Percentiles rank a stretch among this genome's conserved stretches.
Evolutionary conservation across 345 rosid species (phyloP).

Genomic region (Fremontodendron californicum): DNA sequence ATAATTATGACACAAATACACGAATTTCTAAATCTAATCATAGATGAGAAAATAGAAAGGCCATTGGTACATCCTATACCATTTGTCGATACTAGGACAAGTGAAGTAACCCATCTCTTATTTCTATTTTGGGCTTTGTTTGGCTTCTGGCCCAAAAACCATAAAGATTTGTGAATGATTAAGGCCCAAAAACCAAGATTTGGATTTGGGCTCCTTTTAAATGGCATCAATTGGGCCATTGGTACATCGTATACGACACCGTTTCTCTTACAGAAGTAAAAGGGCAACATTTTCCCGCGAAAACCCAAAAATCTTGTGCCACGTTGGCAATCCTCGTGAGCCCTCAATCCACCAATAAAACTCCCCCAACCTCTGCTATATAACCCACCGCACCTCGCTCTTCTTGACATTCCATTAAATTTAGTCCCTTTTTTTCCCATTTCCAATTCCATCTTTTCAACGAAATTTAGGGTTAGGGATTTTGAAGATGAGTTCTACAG

Average conservation of each 20-base stretch:
- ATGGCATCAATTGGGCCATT: neutral
- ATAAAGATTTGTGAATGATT: neutral
- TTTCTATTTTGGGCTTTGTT: neutral
- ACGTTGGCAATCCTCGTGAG: conserved; percentile 42
- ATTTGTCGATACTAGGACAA: too few relatives aligned
- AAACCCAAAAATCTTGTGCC: conserved; percentile 12
- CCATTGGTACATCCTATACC: too few relatives aligned
- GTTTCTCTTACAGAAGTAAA: too few relatives aligned
- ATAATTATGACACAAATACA: too few relatives aligned
- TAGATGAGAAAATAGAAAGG: too few relatives aligned
- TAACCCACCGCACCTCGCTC: neutral
- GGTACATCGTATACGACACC: neutral
- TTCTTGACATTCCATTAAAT: too few relatives aligned
- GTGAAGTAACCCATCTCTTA: too few relatives aligned
- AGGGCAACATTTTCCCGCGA: too few relatives aligned
- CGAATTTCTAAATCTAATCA: too few relatives aligned
- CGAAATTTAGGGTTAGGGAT: conserved; percentile 5
- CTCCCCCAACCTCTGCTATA: conserved; percentile 15
- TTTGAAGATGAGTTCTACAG: conserved; percentile 45
- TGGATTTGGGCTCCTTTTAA: neutral
- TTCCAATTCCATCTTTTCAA: neutral
- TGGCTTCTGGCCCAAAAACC: neutral
- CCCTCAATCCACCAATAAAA: conserved; percentile 21
- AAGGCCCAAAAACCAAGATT: neutral
- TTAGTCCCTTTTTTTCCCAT: neutral